phyloP scores from a whole-genome alignment of 768 basidiomycete genomes.

The Leccinum aurantiacum region DNA sequence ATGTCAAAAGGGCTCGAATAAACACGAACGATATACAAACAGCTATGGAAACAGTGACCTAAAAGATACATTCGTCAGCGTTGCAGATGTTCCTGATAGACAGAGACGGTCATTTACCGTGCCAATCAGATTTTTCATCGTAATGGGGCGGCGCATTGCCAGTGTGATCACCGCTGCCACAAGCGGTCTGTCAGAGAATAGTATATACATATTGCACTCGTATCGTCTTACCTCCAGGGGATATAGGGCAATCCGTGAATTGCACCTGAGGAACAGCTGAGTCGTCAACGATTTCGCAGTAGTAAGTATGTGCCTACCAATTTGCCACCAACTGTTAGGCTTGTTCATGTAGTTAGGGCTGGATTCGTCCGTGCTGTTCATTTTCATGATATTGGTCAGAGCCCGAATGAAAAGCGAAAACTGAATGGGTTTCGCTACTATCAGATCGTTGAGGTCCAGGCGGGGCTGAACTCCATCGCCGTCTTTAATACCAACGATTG shows the following conservation, averaged over 20 bases:
- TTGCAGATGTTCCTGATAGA: not conserved
- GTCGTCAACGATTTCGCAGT: not conserved
- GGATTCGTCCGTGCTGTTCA: not conserved
- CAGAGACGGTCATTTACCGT: constrained; percentile 4
- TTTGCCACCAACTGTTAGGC: constrained; percentile 25
- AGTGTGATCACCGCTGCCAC: constrained; percentile 15
- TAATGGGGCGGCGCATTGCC: too few species aligned
- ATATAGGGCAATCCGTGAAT: constrained; percentile 23
- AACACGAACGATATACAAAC: not conserved
- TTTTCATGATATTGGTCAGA: constrained; percentile 6
- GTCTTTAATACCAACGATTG: constrained; percentile 3
- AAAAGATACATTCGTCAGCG: constrained; percentile 4
- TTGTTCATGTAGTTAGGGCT: constrained; percentile 13
- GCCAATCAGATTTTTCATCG: constrained; percentile 5
- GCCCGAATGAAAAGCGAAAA: constrained; percentile 24
- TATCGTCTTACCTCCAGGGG: constrained; percentile 10
- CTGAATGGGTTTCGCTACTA: constrained; percentile 11
- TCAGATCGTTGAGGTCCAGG: constrained; percentile 19
- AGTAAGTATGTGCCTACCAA: constrained; percentile 4
- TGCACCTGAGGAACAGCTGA: not conserved
- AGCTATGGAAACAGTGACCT: constrained; percentile 24
- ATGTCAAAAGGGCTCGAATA: not conserved
- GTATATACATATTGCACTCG: too few species aligned
- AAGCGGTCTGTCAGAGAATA: not conserved
- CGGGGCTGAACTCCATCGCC: constrained; percentile 14